These are phyloP conservation scores for Pelargonium nanum DNA, from an alignment of 345 rosid genomes.

Conservation along the genomic window DNA sequence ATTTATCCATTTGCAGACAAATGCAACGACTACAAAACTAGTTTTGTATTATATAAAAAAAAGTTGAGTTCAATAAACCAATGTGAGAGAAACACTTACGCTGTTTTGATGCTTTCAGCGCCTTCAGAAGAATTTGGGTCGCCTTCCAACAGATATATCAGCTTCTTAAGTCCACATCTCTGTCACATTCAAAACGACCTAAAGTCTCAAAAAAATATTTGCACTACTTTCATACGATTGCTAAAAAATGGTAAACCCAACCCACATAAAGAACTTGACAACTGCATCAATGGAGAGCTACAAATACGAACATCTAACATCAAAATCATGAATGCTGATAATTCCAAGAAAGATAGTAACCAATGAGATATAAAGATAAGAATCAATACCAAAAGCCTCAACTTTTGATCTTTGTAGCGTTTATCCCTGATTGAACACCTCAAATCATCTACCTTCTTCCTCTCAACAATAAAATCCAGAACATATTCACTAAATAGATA, in stretches of 20 bases:
- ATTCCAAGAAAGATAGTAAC: neutral
- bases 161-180: slow-evolving; percentile 84
- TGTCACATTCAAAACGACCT: slow-evolving; percentile 14
- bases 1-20: too few relatives aligned
- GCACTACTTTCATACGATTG: too few relatives aligned
- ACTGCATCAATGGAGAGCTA: neutral
- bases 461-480: slow-evolving; percentile 89
- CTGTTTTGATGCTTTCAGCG: slow-evolving; percentile 85
- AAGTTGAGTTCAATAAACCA: too few relatives aligned
- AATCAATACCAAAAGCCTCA: slow-evolving; percentile 59
- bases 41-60: neutral
- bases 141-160: slow-evolving; percentile 84
- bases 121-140: slow-evolving; percentile 71
- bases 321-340: neutral
- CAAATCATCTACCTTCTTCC: slow-evolving; percentile 78
- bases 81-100: slow-evolving; percentile 35
- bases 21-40: neutral
- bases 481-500: slow-evolving; percentile 50
- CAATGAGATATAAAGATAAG: neutral
- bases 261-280: neutral
- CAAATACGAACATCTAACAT: neutral
- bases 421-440: slow-evolving; percentile 77
- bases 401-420: slow-evolving; percentile 85
- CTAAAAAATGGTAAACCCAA: neutral
- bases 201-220: slow-evolving; percentile 1